Percentiles rank a stretch among this genome's conserved stretches.
Evolutionary conservation across 1,139 yeast species (phyloP).

Genomic region (Sugiyamaella neomexicana): DNA sequence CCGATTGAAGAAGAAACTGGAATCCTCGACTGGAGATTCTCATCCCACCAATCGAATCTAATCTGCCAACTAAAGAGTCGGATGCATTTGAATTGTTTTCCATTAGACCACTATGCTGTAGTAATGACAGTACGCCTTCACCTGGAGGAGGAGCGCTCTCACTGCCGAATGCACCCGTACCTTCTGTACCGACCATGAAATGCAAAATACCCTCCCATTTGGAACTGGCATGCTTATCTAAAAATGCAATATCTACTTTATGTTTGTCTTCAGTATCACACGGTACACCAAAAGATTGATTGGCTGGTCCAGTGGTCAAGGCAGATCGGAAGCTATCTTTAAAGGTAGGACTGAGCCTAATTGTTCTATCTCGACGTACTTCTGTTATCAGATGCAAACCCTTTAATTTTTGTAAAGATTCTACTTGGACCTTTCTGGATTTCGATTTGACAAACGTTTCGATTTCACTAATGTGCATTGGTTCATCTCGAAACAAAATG

Average conservation of each 20-base stretch:
- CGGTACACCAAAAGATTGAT: constrained; percentile 56
- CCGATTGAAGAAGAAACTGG: constrained; percentile 88
- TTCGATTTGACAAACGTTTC: constrained; percentile 70
- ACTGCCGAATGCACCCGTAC: constrained; percentile 14
- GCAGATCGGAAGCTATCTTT: constrained; percentile 77
- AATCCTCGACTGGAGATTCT: constrained; percentile 88
- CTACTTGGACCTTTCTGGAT: constrained; percentile 56
- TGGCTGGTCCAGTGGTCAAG: constrained; percentile 68
- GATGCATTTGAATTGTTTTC: constrained; percentile 43
- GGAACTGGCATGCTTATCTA: constrained; percentile 77
- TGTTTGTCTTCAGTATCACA: constrained; percentile 52
- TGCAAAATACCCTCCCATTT: constrained; percentile 96
- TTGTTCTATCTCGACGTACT: constrained; percentile 52
- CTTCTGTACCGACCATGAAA: constrained; percentile 88
- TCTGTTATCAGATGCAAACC: constrained; percentile 76
- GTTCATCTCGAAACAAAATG: constrained; percentile 77
- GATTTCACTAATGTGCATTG: constrained; percentile 64
- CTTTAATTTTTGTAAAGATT: constrained; percentile 74
- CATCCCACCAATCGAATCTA: constrained; percentile 45
- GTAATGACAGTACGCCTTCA: constrained; percentile 41
- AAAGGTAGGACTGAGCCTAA: constrained; percentile 71
- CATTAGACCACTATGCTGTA: constrained; percentile 78
- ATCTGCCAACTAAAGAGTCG: constrained; percentile 29
- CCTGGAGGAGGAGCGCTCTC: constrained; percentile 51
- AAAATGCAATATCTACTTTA: constrained; percentile 59